Percentiles rank a stretch among this genome's conserved stretches.
phyloP scores from a whole-genome alignment of 2,329 filamentous ascomycete species.

The Alternaria ventricosa region DNA sequence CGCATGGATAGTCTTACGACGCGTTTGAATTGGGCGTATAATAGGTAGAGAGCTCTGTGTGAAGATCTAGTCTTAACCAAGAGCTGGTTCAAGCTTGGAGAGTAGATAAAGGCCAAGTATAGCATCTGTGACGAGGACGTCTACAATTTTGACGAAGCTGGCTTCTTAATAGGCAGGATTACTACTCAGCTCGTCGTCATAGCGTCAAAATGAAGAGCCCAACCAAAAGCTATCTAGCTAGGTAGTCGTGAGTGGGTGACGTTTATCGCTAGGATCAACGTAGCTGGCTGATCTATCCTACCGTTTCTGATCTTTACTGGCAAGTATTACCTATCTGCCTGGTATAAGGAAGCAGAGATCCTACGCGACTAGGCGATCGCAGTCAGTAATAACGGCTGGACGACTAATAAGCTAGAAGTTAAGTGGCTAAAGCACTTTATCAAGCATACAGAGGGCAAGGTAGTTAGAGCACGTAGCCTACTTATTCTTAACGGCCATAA shows the following conservation, averaged over 20 bases:
- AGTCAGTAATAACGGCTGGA: background rate
- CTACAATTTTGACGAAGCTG: constrained; percentile 28
- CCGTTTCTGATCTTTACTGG: constrained; percentile 17
- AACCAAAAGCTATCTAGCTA: constrained; percentile 27
- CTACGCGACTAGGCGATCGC: constrained; percentile 24
- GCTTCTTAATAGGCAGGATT: constrained; percentile 22
- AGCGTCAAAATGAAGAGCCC: constrained; percentile 13
- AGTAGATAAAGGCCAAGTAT: constrained; percentile 16
- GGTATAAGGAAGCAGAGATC: constrained; percentile 11
- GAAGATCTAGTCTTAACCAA: constrained; percentile 9
- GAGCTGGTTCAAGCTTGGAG: constrained; percentile 15
- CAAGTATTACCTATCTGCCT: constrained; percentile 11
- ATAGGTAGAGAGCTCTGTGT: background rate
- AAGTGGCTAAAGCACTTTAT: background rate
- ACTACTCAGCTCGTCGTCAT: constrained; percentile 11
- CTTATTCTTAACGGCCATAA: constrained; percentile 12
- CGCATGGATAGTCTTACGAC: background rate
- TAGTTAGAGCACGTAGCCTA: constrained; percentile 17
- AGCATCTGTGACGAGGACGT: constrained; percentile 16
- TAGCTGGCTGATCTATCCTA: constrained; percentile 11
- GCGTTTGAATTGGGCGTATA: too few relatives aligned
- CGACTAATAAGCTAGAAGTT: background rate
- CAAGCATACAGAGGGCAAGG: background rate
- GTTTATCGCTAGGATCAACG: constrained; percentile 26
- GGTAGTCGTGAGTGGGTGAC: constrained; percentile 41